Evolutionary conservation across 768 basidiomycete genomes (phyloP).

Genomic region (Podaxis pistillaris): DNA sequence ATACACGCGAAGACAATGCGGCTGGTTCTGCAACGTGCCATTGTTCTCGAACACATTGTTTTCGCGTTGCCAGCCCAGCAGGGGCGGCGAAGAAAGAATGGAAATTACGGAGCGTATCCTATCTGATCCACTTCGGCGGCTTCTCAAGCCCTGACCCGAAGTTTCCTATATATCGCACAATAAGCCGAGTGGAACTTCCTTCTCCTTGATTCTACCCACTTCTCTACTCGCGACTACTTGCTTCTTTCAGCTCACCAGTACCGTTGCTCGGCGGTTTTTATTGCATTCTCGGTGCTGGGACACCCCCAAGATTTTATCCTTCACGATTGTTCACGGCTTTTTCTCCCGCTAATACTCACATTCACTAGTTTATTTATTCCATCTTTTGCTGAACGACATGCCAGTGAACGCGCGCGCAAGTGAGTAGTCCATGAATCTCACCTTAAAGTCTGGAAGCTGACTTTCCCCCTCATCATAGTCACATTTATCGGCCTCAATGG

Average conservation of each 20-base stretch:
- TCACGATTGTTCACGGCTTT: neutral
- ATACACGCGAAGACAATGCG: constrained; percentile 7
- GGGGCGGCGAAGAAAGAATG: constrained; percentile 8
- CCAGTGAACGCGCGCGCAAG: constrained; percentile 2
- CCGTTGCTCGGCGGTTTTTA: constrained; percentile 4
- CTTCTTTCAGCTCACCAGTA: neutral
- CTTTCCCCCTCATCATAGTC: constrained; percentile 23
- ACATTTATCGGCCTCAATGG: constrained; percentile 76
- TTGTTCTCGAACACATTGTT: constrained; percentile 14
- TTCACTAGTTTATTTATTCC: neutral
- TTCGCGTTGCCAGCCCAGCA: neutral
- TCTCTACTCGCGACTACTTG: neutral
- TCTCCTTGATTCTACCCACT: neutral
- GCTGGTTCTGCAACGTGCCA: neutral
- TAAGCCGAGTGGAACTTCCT: neutral
- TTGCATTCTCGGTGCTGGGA: constrained; percentile 8
- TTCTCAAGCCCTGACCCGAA: neutral
- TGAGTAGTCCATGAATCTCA: neutral
- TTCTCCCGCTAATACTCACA: neutral
- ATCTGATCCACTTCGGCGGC: neutral
- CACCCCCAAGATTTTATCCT: constrained; percentile 4
- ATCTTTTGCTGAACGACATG: neutral
- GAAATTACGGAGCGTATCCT: neutral
- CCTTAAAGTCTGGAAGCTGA: neutral
- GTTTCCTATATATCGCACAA: constrained; percentile 13